These are phyloP conservation scores for Wickerhamomyces bisporus DNA, from an alignment of 805 yeast species.

Conservation along the genomic window DNA sequence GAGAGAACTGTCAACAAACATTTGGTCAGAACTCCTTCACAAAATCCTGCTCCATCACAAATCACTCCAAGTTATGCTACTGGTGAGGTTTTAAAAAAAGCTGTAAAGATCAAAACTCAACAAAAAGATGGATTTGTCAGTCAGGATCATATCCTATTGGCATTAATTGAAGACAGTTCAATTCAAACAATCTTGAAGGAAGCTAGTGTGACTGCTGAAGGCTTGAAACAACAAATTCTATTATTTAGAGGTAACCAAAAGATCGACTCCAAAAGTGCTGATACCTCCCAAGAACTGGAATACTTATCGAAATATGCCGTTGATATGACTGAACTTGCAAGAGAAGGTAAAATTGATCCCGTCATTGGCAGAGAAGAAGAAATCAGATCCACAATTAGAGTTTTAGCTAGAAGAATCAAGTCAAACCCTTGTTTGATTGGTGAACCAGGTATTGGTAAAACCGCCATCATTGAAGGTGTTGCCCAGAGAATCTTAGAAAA, in stretches of 20 bases:
- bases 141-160: slow-evolving; percentile 88
- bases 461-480: slow-evolving; percentile 96
- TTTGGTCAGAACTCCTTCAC: slow-evolving; percentile 81
- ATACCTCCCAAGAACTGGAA: slow-evolving; percentile 78
- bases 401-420: slow-evolving; percentile 93
- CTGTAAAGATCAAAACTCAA: slow-evolving; percentile 71
- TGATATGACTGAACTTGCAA: slow-evolving; percentile 89
- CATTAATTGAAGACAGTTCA: slow-evolving; percentile 73
- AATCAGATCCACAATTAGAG: slow-evolving; percentile 90
- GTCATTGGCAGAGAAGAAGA: slow-evolving; percentile 99
- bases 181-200: slow-evolving; percentile 71
- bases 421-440: slow-evolving; percentile 96
- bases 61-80: slow-evolving; percentile 71
- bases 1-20: slow-evolving; percentile 77
- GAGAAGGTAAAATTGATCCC: slow-evolving; percentile 93
- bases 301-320: slow-evolving; percentile 85
- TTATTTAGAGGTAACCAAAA: slow-evolving; percentile 84
- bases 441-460: slow-evolving; percentile 99
- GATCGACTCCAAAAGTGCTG: slow-evolving; percentile 92
- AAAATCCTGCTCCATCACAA: slow-evolving; percentile 83
- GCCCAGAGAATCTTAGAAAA: slow-evolving; percentile 95
- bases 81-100: slow-evolving; percentile 67
- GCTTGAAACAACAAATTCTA: slow-evolving; percentile 71
- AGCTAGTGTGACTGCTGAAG: slow-evolving; percentile 58
- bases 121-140: slow-evolving; percentile 92